Percentiles rank a stretch among this genome's conserved stretches.
phyloP scores from a whole-genome alignment of 2,329 filamentous ascomycete species.

The Xylogone sp. region DNA sequence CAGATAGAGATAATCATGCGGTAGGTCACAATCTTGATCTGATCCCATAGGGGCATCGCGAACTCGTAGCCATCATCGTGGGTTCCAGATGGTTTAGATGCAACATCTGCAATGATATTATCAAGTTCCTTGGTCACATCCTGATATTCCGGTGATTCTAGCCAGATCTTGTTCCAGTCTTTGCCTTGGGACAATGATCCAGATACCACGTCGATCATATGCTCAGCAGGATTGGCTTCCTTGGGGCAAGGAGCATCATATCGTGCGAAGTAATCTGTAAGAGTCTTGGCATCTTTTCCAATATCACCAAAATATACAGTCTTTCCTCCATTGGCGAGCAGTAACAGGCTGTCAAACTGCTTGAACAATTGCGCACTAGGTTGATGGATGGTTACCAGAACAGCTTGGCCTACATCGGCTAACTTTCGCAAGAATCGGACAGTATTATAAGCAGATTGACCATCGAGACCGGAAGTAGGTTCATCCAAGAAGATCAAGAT shows the following conservation, averaged over 20 bases:
- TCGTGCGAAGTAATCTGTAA: constrained; percentile 66
- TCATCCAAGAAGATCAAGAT: constrained; percentile 91
- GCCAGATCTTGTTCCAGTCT: constrained; percentile 51
- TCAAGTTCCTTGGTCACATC: constrained; percentile 26
- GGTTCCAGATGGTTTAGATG: too few species aligned
- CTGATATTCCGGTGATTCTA: constrained; percentile 28
- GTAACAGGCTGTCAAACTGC: constrained; percentile 77
- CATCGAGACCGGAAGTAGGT: constrained; percentile 90
- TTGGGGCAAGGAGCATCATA: constrained; percentile 66
- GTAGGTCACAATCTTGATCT: constrained; percentile 60
- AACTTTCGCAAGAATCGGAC: constrained; percentile 84
- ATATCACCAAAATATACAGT: constrained; percentile 84
- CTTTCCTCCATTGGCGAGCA: constrained; percentile 73
- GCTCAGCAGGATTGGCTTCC: constrained; percentile 74
- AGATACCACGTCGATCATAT: constrained; percentile 47
- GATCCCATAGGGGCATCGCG: constrained; percentile 66
- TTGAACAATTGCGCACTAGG: constrained; percentile 93
- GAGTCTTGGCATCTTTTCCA: constrained; percentile 39
- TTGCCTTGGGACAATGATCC: too few species aligned
- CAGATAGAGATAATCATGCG: constrained; percentile 77
- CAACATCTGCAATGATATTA: constrained; percentile 12
- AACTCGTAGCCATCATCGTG: too few species aligned
- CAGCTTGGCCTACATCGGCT: constrained; percentile 83
- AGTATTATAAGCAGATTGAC: constrained; percentile 92
- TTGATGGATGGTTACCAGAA: constrained; percentile 94